Evolutionary conservation across 179 eudicot genomes (phyloP), one percentile per base, ranked within the genome.

Genomic region (Vitellaria paradoxa): DNA sequence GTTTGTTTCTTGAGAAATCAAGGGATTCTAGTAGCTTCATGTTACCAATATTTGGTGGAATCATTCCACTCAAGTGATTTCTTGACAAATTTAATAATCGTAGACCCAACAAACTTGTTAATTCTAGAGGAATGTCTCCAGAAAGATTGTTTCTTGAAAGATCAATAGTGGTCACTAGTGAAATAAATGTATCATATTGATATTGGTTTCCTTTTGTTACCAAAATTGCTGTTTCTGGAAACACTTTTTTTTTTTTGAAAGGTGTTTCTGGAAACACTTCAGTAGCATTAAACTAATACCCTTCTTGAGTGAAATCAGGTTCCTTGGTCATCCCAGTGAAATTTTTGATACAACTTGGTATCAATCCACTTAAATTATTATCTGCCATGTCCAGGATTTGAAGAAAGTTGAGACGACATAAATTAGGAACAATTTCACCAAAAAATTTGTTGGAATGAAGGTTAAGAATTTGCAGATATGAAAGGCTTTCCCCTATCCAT

Each of bases 111-210:
- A 68, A 24, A 30, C 47, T 65, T 1, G 69, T 30, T 12, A 65
- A 6, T 15, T 37, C 69, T 15, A 7, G 5, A 2, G 72, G 55
- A 9, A 68, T 68, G 14, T 45, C 13, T 11, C 68, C 68, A 14
- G 68, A 64, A 10, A 64, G 26, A 11, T 9, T 23, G 68, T 64
- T 64, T 68, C 85, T 70, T 1, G 89, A 88, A 20, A 88, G 83
- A 42, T 84, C 91, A n/a, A 86, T 69, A 55, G 62, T 62, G 0
- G 55, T 72, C 20, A 82, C 78, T 20, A 74, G 75, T 65, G 13
- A 53, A 3, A 84, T 46, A 4, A 47, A 76, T 1, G 52, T 65
- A 7, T 84, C 79, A 76, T 84, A 86, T 10, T 68, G 56, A 17
- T 74, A 50, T 10, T 74, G 79, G 42, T 46, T 45, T 45, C 87